Percentiles rank a stretch among this genome's conserved stretches.
phyloP scores from a whole-genome alignment of 2,329 filamentous ascomycete genomes.

The Aspergillus latus region DNA sequence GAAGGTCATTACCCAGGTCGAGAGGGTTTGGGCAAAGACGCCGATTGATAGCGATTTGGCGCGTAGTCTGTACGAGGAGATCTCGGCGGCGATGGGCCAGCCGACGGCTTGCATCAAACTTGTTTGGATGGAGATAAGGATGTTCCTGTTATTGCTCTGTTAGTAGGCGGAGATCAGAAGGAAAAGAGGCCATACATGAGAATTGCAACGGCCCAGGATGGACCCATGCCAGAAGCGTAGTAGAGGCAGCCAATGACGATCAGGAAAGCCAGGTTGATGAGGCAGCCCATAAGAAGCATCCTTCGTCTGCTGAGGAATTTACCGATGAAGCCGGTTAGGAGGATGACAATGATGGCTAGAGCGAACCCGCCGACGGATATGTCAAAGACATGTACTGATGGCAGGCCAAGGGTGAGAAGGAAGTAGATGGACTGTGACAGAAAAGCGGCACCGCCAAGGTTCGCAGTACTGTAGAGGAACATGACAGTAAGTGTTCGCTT shows the following conservation, averaged over 20 bases:
- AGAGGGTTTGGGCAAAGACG: slow-evolving; percentile 3
- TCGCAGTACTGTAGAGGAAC: slow-evolving; percentile 17
- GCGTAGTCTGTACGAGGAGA: slow-evolving; percentile 5
- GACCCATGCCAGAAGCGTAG: slow-evolving; percentile 12
- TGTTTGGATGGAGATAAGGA: slow-evolving; percentile 7
- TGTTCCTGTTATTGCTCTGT: not conserved
- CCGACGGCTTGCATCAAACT: slow-evolving; percentile 8
- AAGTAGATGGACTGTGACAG: slow-evolving; percentile 24
- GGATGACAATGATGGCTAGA: slow-evolving; percentile 16
- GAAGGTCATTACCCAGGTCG: slow-evolving; percentile 1
- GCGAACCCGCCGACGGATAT: slow-evolving; percentile 21
- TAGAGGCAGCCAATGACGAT: slow-evolving; percentile 17
- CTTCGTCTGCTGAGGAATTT: slow-evolving; percentile 7
- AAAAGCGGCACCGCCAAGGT: slow-evolving; percentile 17
- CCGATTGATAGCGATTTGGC: slow-evolving; percentile 2
- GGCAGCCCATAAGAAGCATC: slow-evolving; percentile 3
- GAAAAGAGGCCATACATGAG: slow-evolving; percentile 14
- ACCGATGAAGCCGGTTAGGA: slow-evolving; percentile 3
- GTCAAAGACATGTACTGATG: slow-evolving; percentile 18
- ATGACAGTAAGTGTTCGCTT: slow-evolving; percentile 20
- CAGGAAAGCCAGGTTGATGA: slow-evolving; percentile 15
- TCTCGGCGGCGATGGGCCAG: slow-evolving; percentile 8
- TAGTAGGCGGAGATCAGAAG: not conserved
- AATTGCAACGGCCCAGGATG: slow-evolving; percentile 17
- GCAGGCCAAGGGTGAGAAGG: slow-evolving; percentile 19